These are phyloP conservation scores for Penicillium malachiteum DNA, from an alignment of 495 filamentous ascomycete genomes.

Conservation along the genomic window DNA sequence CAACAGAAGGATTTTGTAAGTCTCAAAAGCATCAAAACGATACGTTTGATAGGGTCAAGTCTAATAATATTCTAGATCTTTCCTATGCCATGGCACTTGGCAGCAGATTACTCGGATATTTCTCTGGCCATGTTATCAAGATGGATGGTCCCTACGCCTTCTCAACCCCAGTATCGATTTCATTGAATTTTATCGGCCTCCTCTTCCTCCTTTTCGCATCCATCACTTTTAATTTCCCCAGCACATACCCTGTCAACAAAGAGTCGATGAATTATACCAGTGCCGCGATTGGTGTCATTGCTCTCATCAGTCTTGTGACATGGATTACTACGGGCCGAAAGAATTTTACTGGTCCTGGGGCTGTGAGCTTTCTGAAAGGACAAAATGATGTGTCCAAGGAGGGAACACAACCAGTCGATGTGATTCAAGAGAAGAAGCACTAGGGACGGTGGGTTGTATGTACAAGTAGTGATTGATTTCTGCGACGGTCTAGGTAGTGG, in stretches of 20 bases:
- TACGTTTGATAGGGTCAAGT: neutral
- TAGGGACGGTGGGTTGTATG: too few relatives aligned
- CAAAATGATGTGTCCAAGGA: constrained; percentile 4
- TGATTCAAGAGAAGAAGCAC: neutral
- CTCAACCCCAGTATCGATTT: constrained; percentile 41
- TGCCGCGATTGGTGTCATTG: constrained; percentile 55
- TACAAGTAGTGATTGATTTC: too few relatives aligned
- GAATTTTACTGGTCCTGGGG: constrained; percentile 50
- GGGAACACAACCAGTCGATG: neutral
- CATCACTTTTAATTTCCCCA: constrained; percentile 60
- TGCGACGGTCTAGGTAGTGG: too few relatives aligned
- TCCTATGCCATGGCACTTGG: constrained; percentile 59
- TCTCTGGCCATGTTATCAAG: constrained; percentile 38
- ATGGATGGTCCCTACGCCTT: constrained; percentile 39
- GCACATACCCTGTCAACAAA: constrained; percentile 44
- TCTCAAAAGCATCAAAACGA: neutral
- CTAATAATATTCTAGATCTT: constrained; percentile 40
- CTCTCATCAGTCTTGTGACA: constrained; percentile 48
- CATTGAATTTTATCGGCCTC: constrained; percentile 51
- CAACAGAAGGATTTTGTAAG: constrained; percentile 59
- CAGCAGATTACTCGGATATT: constrained; percentile 49
- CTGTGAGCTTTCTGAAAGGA: constrained; percentile 21
- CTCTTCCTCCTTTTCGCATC: constrained; percentile 53
- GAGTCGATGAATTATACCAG: constrained; percentile 61
- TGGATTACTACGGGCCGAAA: constrained; percentile 54